Evolutionary conservation across 768 basidiomycete genomes (phyloP), one percentile per base, ranked within the genome.

Genomic region (Lactifluus volemus): DNA sequence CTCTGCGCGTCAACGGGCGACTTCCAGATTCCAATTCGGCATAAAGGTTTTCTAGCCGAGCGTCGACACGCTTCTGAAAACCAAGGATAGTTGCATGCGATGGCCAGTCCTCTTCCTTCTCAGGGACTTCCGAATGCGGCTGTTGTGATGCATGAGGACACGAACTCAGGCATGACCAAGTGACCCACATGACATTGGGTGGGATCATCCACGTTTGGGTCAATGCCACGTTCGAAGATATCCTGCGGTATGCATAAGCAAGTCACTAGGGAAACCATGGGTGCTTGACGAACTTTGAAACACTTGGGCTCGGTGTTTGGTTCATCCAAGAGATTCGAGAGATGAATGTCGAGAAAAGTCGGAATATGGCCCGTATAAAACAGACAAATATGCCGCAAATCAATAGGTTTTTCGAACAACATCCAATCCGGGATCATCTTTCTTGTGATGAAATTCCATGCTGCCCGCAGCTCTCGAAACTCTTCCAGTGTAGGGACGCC

Each of bases 291-390:
- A 25, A 82, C 81, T 71, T 92, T 92, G 76, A 88, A 96, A 55
- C 81, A 75, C 61, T 88, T 80, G 1, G 97, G 97, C 64, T 93
- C 84, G 0, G 93, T 92, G 67, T 91, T 83, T 1, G 86, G 82
- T 67, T 94, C 88, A 42, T 82, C 69, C 54, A 97, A 72, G 14
- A 92, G 72, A 53, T 80, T 78, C 4, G 90, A 89, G 49, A 96
- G 73, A 68, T 96, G 88, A 25, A 97, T 97, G 68, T 97, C 95
- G 64, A 95, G 72, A 76, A 96, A 97, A n/a, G 90, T 80, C 1
- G 92, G 92, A 50, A 98, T 92, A 70, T 98, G 97, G 0, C 96
- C 96, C 11, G 92, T 70, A 73, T 98, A 98, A 75, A 99, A 99
- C 19, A 98, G 79, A 69, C 93, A 96, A 58, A 96, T 93, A 72